Evolutionary conservation across 208 protist genomes (phyloP), one percentile per base, ranked within the genome.

Genomic region (Trypanosoma cruzi): DNA sequence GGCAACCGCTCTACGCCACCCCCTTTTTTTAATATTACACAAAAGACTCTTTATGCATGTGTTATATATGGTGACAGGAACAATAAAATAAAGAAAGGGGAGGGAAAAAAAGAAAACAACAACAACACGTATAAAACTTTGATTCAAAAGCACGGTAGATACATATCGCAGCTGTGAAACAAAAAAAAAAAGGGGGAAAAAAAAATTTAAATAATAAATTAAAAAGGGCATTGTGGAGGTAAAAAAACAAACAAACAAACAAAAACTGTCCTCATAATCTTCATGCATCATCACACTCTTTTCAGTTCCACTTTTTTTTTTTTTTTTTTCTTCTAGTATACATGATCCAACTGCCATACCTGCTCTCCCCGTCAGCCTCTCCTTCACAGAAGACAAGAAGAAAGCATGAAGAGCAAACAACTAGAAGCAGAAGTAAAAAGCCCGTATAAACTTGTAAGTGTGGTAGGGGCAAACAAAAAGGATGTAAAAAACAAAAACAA

Each of bases 401-500:
- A n/a, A n/a, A n/a, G n/a, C n/a, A n/a, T n/a, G n/a, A n/a, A n/a
- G n/a, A n/a, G n/a, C n/a, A n/a, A n/a, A n/a, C n/a, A n/a, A n/a
- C n/a, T n/a, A n/a, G n/a, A n/a, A n/a, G n/a, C n/a, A n/a, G n/a
- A n/a, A n/a, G n/a, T n/a, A n/a, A n/a, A n/a, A n/a, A n/a, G n/a
- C n/a, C n/a, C n/a, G n/a, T n/a, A n/a, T n/a, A n/a, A n/a, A n/a
- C n/a, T n/a, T n/a, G n/a, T n/a, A n/a, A n/a, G n/a, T n/a, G n/a
- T n/a, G n/a, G n/a, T n/a, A n/a, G n/a, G n/a, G n/a, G n/a, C n/a
- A n/a, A n/a, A n/a, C n/a, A n/a, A n/a, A n/a, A n/a, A n/a, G n/a
- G n/a, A n/a, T n/a, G n/a, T n/a, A 70, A 60, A 75, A 59, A 63
- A n/a, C n/a, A 68, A 75, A 60, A 75, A 60, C 16, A 70, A 68